Conservation (phyloP, 139 green algal genomes). For the Diplosphaera chodatii region DNA sequence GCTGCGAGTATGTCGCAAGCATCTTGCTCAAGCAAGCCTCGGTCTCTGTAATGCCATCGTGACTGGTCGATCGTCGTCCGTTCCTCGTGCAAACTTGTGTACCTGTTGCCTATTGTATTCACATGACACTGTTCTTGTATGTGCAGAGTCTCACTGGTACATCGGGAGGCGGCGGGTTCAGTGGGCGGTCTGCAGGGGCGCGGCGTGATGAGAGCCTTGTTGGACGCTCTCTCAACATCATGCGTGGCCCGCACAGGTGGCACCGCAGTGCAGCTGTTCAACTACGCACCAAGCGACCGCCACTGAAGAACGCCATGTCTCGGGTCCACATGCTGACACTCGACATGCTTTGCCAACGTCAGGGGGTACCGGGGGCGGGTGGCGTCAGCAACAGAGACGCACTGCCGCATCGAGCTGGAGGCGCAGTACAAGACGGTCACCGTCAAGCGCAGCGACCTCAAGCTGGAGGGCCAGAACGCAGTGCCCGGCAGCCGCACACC, state of each 20-base stretch:
- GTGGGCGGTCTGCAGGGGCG: constrained; percentile 17
- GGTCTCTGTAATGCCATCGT: no score
- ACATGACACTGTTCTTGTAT: no score
- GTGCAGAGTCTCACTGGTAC: background rate
- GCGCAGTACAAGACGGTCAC: constrained; percentile 78
- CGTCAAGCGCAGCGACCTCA: constrained; percentile 43
- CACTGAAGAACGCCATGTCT: no score
- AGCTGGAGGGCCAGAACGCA: constrained; percentile 13
- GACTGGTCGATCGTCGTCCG: no score
- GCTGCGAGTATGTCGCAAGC: no score
- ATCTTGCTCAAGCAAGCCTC: no score
- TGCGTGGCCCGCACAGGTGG: constrained; percentile 51
- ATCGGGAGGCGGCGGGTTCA: constrained; percentile 16
- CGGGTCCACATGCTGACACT: no score
- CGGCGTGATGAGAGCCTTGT: constrained; percentile 33
- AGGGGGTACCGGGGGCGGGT: constrained; percentile 78
- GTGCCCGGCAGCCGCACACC: background rate
- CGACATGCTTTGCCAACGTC: no score
- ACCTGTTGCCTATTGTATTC: no score
- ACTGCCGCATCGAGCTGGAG: constrained; percentile 81
- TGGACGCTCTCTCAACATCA: constrained; percentile 43
- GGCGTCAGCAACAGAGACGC: constrained; percentile 69
- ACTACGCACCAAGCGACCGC: no score
- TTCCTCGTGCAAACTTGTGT: no score
- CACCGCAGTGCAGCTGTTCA: background rate